phyloP scores from a whole-genome alignment of 1,284 basidiomycete species.

The Kwoniella shivajii region DNA sequence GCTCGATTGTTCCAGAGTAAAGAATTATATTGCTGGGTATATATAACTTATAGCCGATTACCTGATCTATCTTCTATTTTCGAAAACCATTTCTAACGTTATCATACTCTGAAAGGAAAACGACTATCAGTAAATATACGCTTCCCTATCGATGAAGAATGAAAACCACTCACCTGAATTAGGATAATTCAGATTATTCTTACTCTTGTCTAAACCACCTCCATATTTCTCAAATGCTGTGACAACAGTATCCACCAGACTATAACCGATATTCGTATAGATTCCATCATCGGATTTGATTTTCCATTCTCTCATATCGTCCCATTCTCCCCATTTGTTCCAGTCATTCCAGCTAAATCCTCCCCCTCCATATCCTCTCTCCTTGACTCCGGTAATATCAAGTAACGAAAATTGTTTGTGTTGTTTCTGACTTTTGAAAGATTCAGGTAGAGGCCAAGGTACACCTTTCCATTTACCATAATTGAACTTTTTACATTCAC shows the following conservation, averaged over 20 bases:
- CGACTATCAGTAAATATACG: not conserved
- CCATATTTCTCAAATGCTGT: slow-evolving; percentile 12
- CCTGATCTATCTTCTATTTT: no score
- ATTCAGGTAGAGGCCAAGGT: not conserved
- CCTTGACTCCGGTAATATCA: not conserved
- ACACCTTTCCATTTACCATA: slow-evolving; percentile 1
- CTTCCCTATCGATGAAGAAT: no score
- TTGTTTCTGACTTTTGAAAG: not conserved
- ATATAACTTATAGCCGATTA: no score
- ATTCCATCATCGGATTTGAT: not conserved
- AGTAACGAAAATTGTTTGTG: not conserved
- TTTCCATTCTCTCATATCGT: not conserved
- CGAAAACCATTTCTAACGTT: slow-evolving; percentile 7
- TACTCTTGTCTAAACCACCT: slow-evolving; percentile 4
- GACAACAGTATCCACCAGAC: slow-evolving; percentile 13
- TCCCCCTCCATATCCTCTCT: not conserved
- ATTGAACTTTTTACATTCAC: not conserved
- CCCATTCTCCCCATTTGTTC: slow-evolving; percentile 2
- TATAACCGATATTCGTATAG: slow-evolving; percentile 8
- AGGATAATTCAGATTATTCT: slow-evolving; percentile 13
- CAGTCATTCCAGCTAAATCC: not conserved
- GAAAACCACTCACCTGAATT: slow-evolving; percentile 10
- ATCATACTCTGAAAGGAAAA: slow-evolving; percentile 4
- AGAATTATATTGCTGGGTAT: no score
- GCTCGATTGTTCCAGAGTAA: no score